phyloP scores from a whole-genome alignment of 23 red algal species.

The Gracilaria vermiculophylla region DNA sequence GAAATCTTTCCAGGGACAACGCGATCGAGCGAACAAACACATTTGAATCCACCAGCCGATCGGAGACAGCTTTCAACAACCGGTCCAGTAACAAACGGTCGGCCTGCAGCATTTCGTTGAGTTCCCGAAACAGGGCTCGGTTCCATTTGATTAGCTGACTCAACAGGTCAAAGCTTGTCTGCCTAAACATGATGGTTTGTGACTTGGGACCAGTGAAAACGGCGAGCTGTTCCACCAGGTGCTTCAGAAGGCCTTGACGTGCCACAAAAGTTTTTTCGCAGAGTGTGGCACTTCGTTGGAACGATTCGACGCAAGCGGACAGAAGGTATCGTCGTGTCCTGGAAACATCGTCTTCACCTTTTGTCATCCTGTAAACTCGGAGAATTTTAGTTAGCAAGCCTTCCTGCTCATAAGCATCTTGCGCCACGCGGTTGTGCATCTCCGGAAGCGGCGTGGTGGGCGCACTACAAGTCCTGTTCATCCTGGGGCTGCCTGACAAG shows the following conservation, averaged over 20 bases:
- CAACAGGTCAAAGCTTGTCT: conserved; percentile 81
- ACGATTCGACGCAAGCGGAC: conserved; percentile 64
- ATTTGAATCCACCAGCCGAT: conserved; percentile 77
- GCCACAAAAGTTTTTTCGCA: conserved; percentile 64
- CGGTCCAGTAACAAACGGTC: conserved; percentile 1
- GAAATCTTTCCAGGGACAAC: conserved; percentile 76
- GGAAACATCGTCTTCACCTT: neutral
- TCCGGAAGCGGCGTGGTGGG: neutral
- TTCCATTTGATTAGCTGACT: conserved; percentile 76
- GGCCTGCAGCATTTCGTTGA: conserved; percentile 59
- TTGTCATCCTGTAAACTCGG: conserved; percentile 15
- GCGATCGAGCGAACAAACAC: conserved; percentile 74
- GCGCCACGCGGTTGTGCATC: neutral
- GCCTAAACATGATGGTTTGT: conserved; percentile 42
- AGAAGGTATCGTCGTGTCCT: conserved; percentile 48
- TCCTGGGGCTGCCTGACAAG: neutral
- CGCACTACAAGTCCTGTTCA: neutral
- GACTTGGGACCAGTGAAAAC: neutral
- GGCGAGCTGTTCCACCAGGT: conserved; percentile 47
- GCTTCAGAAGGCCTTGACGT: conserved; percentile 43
- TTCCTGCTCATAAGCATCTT: neutral
- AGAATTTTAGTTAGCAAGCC: conserved; percentile 38
- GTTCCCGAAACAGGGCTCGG: conserved; percentile 32
- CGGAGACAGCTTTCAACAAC: conserved; percentile 50
- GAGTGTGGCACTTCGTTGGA: conserved; percentile 47